phyloP scores from a whole-genome alignment of 495 filamentous ascomycete species.

The Neurospora discreta region DNA sequence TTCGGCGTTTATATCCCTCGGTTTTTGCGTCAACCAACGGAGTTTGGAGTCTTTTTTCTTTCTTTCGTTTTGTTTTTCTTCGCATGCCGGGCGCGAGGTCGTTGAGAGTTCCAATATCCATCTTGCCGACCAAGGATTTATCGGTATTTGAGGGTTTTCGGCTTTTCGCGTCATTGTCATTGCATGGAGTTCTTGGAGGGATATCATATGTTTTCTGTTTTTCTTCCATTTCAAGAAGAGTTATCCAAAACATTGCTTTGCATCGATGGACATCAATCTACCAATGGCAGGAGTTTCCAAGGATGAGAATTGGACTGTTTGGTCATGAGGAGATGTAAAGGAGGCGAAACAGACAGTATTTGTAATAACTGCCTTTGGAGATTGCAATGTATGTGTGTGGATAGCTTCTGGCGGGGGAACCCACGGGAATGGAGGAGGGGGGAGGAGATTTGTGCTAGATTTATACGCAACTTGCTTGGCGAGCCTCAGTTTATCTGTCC shows the following conservation, averaged over 20 bases:
- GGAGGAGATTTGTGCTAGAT: neutral
- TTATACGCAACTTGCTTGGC: neutral
- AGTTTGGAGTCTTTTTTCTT: neutral
- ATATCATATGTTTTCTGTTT: neutral
- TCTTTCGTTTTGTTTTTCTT: neutral
- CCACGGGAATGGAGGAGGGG: neutral
- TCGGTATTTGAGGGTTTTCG: neutral
- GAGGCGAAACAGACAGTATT: neutral
- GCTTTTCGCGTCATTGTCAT: neutral
- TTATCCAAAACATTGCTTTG: neutral
- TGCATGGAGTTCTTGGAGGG: neutral
- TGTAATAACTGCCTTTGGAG: neutral
- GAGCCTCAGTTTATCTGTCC: neutral
- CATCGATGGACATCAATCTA: neutral
- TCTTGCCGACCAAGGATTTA: neutral
- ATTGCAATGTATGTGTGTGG: neutral
- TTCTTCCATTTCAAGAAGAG: neutral
- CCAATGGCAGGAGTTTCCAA: neutral
- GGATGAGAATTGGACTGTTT: neutral
- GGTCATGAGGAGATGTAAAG: neutral
- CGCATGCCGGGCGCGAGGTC: neutral
- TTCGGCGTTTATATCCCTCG: neutral
- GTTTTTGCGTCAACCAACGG: neutral
- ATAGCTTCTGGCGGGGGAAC: neutral
- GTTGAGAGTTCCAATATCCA: neutral